phyloP scores from a whole-genome alignment of 1,284 basidiomycete species.

The Sporisorium reilianum region DNA sequence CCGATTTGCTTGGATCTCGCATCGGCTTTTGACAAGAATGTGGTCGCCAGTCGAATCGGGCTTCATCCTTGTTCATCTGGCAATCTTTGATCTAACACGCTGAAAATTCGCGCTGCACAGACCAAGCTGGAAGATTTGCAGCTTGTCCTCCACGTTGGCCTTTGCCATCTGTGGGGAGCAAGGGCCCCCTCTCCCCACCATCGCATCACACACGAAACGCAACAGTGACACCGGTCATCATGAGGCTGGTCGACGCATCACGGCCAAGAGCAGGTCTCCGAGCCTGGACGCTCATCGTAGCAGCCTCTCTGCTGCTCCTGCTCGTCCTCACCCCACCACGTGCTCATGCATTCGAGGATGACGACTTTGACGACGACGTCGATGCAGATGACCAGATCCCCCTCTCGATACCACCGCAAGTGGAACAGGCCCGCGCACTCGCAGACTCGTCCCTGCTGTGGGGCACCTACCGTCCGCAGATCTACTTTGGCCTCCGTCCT shows the following conservation, averaged over 20 bases:
- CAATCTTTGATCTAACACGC: conserved; percentile 2
- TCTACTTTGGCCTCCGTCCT: conserved; percentile 91
- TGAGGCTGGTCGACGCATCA: conserved; percentile 1
- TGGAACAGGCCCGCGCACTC: conserved; percentile 19
- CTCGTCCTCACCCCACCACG: conserved; percentile 8
- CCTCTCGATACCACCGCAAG: conserved; percentile 21
- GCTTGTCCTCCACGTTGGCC: conserved; percentile 9
- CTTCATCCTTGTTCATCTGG: too few relatives aligned
- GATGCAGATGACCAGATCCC: background rate
- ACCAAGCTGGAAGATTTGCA: background rate
- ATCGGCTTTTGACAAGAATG: background rate
- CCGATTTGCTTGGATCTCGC: conserved; percentile 7
- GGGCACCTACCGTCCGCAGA: conserved; percentile 89
- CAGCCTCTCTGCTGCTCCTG: conserved; percentile 20
- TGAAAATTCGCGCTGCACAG: conserved; percentile 1
- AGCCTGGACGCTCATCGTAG: conserved; percentile 8
- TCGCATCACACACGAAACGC: background rate
- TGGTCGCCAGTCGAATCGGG: background rate
- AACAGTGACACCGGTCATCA: background rate
- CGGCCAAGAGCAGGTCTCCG: conserved; percentile 6
- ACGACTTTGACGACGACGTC: conserved; percentile 18
- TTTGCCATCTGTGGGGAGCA: too few relatives aligned
- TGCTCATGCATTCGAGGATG: conserved; percentile 19
- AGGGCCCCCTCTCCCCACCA: too few relatives aligned
- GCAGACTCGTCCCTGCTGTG: conserved; percentile 77